A percentile compares a stretch with the other conserved stretches of the same genome.
phyloP scores from a whole-genome alignment of 176 grass and related monocot species.

The Avena insularis region DNA sequence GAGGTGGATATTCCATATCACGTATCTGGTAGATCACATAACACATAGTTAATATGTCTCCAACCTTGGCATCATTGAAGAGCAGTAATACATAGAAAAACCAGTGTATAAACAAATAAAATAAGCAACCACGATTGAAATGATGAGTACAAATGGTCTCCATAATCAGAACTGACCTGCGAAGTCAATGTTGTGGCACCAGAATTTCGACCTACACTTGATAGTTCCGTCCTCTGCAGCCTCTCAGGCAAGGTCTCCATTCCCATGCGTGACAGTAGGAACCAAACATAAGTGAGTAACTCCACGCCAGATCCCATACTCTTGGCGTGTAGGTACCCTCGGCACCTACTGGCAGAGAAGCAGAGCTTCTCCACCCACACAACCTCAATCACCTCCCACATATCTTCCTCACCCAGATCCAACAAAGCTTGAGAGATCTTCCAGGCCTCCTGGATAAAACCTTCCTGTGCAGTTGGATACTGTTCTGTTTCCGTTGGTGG shows the following conservation, averaged over 20 bases:
- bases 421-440: neutral
- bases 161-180: neutral
- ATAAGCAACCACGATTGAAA: neutral
- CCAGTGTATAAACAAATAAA: no score
- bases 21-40: neutral
- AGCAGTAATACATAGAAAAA: no score
- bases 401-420: neutral
- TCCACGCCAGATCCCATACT: neutral
- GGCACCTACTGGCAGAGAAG: slow-evolving; percentile 3
- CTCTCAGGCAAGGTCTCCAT: slow-evolving; percentile 23
- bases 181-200: neutral
- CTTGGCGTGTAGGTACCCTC: slow-evolving; percentile 34
- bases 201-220: neutral
- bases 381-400: slow-evolving; percentile 6
- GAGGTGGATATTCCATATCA: neutral
- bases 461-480: neutral
- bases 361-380: slow-evolving; percentile 38
- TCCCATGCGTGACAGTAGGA: neutral
- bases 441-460: neutral
- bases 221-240: neutral
- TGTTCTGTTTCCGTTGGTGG: neutral
- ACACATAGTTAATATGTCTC: neutral
- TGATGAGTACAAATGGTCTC: neutral
- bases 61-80: neutral
- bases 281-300: neutral